Percentiles rank a stretch among this genome's conserved stretches.
phyloP scores from a whole-genome alignment of 2,329 filamentous ascomycete genomes.

The Fusarium aywerte region DNA sequence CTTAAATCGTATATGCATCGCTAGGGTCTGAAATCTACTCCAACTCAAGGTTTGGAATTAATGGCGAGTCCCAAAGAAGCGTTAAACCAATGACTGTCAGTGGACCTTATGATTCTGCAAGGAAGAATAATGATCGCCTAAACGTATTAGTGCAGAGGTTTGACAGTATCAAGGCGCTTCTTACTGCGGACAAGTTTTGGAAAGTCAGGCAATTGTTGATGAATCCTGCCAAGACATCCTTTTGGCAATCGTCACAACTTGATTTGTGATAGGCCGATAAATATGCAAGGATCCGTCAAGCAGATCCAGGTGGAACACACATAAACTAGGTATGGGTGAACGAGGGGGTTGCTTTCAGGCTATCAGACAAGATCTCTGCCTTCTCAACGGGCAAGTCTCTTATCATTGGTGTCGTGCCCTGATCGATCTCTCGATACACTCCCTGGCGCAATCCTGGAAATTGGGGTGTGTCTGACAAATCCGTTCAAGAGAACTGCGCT shows the following conservation, averaged over 20 bases:
- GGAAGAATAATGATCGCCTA: too few species aligned
- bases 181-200: neutral
- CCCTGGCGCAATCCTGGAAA: slow-evolving; percentile 6
- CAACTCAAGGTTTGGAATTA: neutral
- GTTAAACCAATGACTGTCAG: neutral
- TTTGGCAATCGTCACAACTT: neutral
- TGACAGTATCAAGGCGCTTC: neutral
- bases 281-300: slow-evolving; percentile 16
- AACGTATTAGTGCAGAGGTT: too few species aligned
- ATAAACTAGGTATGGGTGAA: neutral
- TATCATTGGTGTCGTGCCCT: neutral
- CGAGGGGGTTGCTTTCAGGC: neutral
- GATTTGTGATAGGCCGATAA: slow-evolving; percentile 1
- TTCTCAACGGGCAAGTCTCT: neutral
- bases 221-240: neutral
- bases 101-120: neutral
- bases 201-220: neutral
- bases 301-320: neutral
- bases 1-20: neutral
- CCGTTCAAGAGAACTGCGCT: slow-evolving; percentile 16
- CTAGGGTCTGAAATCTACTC: too few species aligned
- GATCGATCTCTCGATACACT: neutral
- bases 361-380: neutral
- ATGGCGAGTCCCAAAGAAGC: too few species aligned
- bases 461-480: neutral